Base-by-base conservation (phyloP, 2,329 filamentous ascomycete species). In the Sporothrix protearum region DNA sequence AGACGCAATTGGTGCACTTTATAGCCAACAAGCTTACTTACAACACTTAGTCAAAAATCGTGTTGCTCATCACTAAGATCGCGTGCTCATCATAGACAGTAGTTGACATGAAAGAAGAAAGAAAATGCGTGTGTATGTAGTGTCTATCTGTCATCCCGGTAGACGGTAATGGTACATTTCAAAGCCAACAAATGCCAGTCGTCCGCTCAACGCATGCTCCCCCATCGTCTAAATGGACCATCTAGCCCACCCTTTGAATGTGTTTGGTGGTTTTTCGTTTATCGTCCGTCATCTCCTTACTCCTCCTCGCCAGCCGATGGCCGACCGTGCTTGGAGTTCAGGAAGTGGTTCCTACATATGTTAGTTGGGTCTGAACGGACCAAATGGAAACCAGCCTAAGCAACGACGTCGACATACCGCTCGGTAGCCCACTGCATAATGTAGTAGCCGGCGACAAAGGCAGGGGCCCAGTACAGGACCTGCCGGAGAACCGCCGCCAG, bases 351-450 rank as follows among this genome's bases (percentile, higher is more conserved):
- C 83, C 92, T 94, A 12, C 4, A 6, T 25, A 42, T 33, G 71
- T 71, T 28, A 73, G 68, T 22, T 25, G 36, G 36, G 33, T 36
- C 8, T 6, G 6, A n/a, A 33, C 10, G 12, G 10, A 16, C 8
- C 22, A 19, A 53, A 47, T 19, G 10, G 30, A 66, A 16, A 6
- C 4, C 33, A 3, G 47, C 8, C 19, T 53, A 22, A 2, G 14
- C 3, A 25, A 8, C 10, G 19, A 53, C 22, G 28, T 49, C n/a
- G 7, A 83, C 89, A 77, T 88, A 98, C 96, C 90, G 89, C 84
- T 97, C 90, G 78, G 88, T 91, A 76, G 96, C 95, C 96, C 96
- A 99, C 80, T 92, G 84, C 91, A 98, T 92, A 76, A 89, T 80
- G 80, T 90, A 89, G 85, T 98, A 99, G 76, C 88, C 94, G 76